These are phyloP conservation scores for Pleurozium schreberi DNA, from an alignment of 225 moss, liverwort and hornwort species.

Conservation along the genomic window DNA sequence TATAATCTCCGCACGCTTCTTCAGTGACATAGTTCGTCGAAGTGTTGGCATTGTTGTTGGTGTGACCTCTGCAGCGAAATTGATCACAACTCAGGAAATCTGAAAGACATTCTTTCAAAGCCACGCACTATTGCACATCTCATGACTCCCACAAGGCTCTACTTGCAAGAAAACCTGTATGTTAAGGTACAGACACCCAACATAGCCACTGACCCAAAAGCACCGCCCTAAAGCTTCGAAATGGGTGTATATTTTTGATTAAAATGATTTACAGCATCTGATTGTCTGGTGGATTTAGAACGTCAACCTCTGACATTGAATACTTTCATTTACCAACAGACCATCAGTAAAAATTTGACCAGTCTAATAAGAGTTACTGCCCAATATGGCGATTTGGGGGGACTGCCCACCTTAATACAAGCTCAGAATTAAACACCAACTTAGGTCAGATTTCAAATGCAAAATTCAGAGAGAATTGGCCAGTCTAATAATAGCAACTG, in stretches of 20 bases:
- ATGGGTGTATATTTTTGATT: not conserved
- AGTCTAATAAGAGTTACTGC: not conserved
- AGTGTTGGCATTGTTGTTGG: not conserved
- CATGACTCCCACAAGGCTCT: not conserved
- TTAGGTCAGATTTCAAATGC: not conserved
- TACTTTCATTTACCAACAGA: not conserved
- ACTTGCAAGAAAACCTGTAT: not conserved
- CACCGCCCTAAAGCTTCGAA: not conserved
- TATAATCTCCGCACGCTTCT: slow-evolving; percentile 4
- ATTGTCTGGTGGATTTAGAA: not conserved
- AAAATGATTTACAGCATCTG: not conserved
- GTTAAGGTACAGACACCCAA: not conserved
- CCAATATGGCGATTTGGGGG: not conserved
- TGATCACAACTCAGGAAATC: not conserved
- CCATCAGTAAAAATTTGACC: not conserved
- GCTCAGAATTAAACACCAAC: not conserved
- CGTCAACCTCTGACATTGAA: not conserved
- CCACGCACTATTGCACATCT: not conserved
- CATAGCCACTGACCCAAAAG: not conserved
- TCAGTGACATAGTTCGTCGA: slow-evolving; percentile 14
- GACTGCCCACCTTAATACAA: not conserved
- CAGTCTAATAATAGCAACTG: not conserved
- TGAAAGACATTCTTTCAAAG: not conserved
- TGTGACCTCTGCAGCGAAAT: not conserved
- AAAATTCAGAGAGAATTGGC: not conserved